Conservation (phyloP, 2,329 filamentous ascomycete genomes). For the Fusarium cicatricum region DNA sequence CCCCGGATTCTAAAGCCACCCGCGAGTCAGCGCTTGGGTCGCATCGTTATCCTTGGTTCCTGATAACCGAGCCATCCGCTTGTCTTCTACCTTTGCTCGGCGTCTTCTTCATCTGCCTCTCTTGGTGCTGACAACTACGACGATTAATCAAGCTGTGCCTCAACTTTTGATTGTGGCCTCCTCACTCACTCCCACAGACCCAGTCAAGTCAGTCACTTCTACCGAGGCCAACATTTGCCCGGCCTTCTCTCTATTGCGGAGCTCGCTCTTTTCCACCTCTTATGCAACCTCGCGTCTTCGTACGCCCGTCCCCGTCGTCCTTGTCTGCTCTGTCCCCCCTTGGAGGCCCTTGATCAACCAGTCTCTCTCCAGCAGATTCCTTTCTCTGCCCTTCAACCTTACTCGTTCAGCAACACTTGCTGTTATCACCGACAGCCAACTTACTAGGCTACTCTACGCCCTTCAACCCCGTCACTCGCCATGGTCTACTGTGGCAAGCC, state of each 20-base stretch:
- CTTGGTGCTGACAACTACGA: slow-evolving; percentile 7
- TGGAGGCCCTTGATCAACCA: slow-evolving; percentile 31
- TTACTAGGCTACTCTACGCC: not conserved
- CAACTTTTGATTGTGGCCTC: not conserved
- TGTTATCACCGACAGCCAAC: not conserved
- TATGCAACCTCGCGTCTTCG: slow-evolving; percentile 42
- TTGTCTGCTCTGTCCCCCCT: slow-evolving; percentile 36
- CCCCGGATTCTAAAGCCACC: slow-evolving; percentile 2
- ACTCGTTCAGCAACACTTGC: slow-evolving; percentile 1
- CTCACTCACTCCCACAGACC: slow-evolving; percentile 4
- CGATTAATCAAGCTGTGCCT: slow-evolving; percentile 4
- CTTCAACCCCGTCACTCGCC: slow-evolving; percentile 30
- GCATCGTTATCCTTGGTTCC: slow-evolving; percentile 8
- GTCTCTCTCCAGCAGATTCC: slow-evolving; percentile 13
- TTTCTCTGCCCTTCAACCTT: slow-evolving; percentile 5
- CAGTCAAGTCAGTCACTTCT: slow-evolving; percentile 8
- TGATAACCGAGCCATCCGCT: not conserved
- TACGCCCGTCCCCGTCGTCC: slow-evolving; percentile 33
- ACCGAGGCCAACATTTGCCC: slow-evolving; percentile 13
- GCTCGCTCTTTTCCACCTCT: slow-evolving; percentile 22
- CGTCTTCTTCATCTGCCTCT: slow-evolving; percentile 1
- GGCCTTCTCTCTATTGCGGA: slow-evolving; percentile 19
- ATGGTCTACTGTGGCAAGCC: slow-evolving; percentile 75
- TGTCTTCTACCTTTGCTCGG: not conserved
- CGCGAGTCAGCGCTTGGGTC: slow-evolving; percentile 21